These are phyloP conservation scores for Erucastrum elatum DNA, from an alignment of 345 rosid genomes.

Conservation along the genomic window DNA sequence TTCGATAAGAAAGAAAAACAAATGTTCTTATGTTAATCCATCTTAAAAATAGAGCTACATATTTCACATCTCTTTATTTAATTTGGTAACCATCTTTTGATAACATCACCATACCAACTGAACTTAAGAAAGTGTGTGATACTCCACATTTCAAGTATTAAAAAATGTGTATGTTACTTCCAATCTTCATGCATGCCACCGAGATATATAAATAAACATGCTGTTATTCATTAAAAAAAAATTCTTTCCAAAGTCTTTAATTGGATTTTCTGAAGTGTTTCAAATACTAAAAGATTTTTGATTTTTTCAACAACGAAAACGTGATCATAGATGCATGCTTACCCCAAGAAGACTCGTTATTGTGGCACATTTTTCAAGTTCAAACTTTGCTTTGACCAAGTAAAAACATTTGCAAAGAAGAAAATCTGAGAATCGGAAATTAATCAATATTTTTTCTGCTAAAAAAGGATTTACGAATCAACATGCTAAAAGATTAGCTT, in stretches of 20 bases:
- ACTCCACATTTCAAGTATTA: not conserved
- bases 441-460: too few species aligned
- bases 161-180: not conserved
- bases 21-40: not conserved
- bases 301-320: not conserved
- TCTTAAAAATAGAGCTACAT: not conserved
- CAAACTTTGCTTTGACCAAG: not conserved
- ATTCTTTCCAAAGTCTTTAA: not conserved
- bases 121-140: not conserved
- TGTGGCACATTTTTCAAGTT: not conserved
- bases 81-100: not conserved
- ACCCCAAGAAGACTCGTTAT: not conserved
- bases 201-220: not conserved
- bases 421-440: not conserved
- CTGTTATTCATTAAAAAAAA: not conserved
- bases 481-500: not conserved
- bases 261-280: not conserved
- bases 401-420: not conserved
- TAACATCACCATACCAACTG: not conserved
- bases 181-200: conserved; percentile 3
- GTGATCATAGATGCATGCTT: not conserved
- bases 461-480: too few species aligned
- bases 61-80: not conserved
- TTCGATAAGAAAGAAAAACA: not conserved
- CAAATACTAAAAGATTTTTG: not conserved